Evolutionary conservation across 441 rosid genomes (phyloP).

Genomic region (Omphalea diandra): DNA sequence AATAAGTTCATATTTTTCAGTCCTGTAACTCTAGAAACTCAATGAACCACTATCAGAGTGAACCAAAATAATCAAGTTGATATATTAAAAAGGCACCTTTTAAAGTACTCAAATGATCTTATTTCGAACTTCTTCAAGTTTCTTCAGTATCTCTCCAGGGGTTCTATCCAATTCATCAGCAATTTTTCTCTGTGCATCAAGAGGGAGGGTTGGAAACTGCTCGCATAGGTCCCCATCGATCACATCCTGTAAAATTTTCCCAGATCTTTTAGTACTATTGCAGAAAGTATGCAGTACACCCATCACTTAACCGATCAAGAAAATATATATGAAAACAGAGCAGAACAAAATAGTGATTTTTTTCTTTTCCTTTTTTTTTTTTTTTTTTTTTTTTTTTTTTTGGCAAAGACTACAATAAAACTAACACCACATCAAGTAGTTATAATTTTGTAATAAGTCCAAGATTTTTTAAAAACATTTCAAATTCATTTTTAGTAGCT

Average conservation of each 20-base stretch:
- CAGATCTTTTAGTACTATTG: slow-evolving; percentile 21
- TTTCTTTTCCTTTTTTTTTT: too few relatives aligned
- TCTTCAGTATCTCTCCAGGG: slow-evolving; percentile 95
- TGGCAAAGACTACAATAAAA: not conserved
- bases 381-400: too few relatives aligned
- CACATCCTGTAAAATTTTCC: slow-evolving; percentile 67
- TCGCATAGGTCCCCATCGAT: slow-evolving; percentile 97
- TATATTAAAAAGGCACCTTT: slow-evolving; percentile 26
- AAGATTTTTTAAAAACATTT: not conserved
- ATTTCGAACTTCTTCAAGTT: slow-evolving; percentile 88
- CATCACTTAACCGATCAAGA: not conserved
- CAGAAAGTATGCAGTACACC: not conserved
- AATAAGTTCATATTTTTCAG: not conserved
- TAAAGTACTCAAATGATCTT: slow-evolving; percentile 57
- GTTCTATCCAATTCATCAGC: slow-evolving; percentile 96
- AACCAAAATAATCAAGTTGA: slow-evolving; percentile 2
- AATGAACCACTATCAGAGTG: not conserved
- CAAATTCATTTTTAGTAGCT: not conserved
- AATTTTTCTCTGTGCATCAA: slow-evolving; percentile 85
- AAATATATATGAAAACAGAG: not conserved
- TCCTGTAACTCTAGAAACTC: not conserved
- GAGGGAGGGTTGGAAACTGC: slow-evolving; percentile 89
- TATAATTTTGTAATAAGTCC: not conserved
- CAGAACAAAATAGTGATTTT: not conserved
- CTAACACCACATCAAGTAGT: not conserved